Base-by-base conservation (phyloP, 108 stramenopile genomes). In the Bacterosira constricta region DNA sequence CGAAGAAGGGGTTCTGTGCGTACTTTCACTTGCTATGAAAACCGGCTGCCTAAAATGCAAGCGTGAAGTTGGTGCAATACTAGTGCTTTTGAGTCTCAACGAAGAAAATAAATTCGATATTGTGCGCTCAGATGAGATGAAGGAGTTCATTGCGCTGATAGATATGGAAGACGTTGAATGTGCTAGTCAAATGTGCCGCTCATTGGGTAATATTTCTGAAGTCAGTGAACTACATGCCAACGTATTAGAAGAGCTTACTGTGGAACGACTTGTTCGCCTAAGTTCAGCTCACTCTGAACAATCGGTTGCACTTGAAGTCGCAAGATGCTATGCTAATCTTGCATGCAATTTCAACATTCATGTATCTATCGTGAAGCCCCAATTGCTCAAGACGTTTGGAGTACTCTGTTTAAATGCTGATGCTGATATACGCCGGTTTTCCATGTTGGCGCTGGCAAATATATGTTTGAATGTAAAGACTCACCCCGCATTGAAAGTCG, bases 51-150 rank as follows among this genome's bases (percentile, higher is more conserved):
- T 90, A 44, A 66, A 80, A 54, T 86, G 89, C 51, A 79, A 83
- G 46, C 71, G 82, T 21, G 90, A 91, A 77, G 56, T 70, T 13
- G 87, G 90, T 10, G 72, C 86, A 10, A 68, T 80, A 25, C 20
- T 92, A 3, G 82, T 53, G 51, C 85, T 85, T 0, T 69, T 92
- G 18, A 79, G 86, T 53, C 72, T 94, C 23, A 92, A 92, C 72
- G 91, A 94, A 61, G 75, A 85, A 30, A 93, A 91, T 62, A 94
- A 93, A 77, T 71, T 91, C 39, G 91, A 91, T 51, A 61, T 94
- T 25, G 85, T 73, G 29, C 65, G 73, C 11, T 79, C 70, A 30
- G 56, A 52, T 38, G 78, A 79, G 29, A 71, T 79, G 12, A 46
- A 71, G 42, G 64, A 59, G 6, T 55, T 71, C 12, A 23, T 66